Base-by-base conservation (phyloP, 495 filamentous ascomycete genomes). In the Aspergillus biplanus region DNA sequence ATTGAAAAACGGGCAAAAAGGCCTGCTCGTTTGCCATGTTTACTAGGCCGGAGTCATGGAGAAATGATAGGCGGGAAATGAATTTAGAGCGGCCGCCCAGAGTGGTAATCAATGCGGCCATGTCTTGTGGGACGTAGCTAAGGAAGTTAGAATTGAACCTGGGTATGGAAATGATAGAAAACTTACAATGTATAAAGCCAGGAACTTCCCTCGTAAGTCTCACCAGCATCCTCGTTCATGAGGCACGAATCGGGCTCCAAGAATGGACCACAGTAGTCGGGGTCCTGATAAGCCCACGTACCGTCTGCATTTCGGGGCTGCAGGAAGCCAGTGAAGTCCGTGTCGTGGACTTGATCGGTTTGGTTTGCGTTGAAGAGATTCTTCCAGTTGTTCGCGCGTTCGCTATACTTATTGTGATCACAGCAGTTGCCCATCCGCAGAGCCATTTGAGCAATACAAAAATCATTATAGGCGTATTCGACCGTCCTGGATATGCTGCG, bases 401-500 rank as follows among this genome's bases (percentile, higher is more conserved):
- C 68, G 6, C 82, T 73, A 61, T 91, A 91, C 69, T 89, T 90
- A 42, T 86, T 81, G 13, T 78, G 75, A 60, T 90, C 87, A 6
- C 61, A 67, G 0, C 72, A 61, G 33, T 86, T 82, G 2, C 82
- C 85, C 49, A 90, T 73, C 0, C 73, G 75, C n/a, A 80, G 71
- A 3, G 85, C 87, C 68, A 92, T 84, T 59, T 87, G 80, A 1
- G 89, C 76, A 61, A 92, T 89, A 59, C 84, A 86, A 67, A 89
- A 93, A 71, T 93, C 90, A 64, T 92, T 87, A 69, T 92, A 92
- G 6, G 86, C 82, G 73, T 93, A 92, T 68, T 92, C 90, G 0
- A 92, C 81, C 0, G 89, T 92, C 7, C 90, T 78, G 0, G 87
- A 90, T 31, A 93, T 80, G 68, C 83, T 87, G 21, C 90, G 80